phyloP scores from a whole-genome alignment of 2,329 filamentous ascomycete genomes.

The Xylariaceae sp. region DNA sequence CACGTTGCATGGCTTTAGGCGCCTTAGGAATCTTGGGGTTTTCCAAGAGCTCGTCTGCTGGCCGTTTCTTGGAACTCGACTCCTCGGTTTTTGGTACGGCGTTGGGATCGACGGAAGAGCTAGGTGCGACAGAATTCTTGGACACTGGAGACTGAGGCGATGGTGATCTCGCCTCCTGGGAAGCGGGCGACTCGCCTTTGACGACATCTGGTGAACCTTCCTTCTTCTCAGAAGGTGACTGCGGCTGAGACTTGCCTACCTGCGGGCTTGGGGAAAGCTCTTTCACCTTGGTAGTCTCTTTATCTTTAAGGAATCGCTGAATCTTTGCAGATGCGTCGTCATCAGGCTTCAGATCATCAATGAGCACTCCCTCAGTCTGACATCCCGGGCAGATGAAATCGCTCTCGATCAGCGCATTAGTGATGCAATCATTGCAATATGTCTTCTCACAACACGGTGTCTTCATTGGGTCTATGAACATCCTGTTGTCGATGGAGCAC shows the following conservation, averaged over 20 bases:
- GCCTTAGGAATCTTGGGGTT: constrained; percentile 61
- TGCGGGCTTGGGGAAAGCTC: constrained; percentile 45
- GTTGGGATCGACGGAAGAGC: constrained; percentile 22
- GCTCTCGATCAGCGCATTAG: constrained; percentile 96
- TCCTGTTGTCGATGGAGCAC: constrained; percentile 93
- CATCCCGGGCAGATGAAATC: constrained; percentile 95
- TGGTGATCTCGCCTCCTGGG: constrained; percentile 29
- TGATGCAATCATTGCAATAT: constrained; percentile 99
- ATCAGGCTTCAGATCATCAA: constrained; percentile 84
- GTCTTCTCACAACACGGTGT: constrained; percentile 97
- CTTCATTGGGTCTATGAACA: constrained; percentile 98
- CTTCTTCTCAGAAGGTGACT: constrained; percentile 26
- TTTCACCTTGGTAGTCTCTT: constrained; percentile 44
- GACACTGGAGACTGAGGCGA: constrained; percentile 24
- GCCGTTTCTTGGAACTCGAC: constrained; percentile 63
- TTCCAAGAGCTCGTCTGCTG: constrained; percentile 66
- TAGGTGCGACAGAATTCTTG: constrained; percentile 26
- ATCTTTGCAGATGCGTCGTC: constrained; percentile 74
- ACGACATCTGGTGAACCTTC: constrained; percentile 34
- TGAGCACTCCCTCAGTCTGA: constrained; percentile 81
- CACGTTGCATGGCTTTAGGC: constrained; percentile 59
- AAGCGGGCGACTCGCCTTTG: constrained; percentile 30
- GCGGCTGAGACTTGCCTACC: constrained; percentile 32
- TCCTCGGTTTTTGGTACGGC: constrained; percentile 22
- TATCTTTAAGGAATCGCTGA: constrained; percentile 63